Base-by-base conservation (phyloP, 176 grass and related monocot genomes). In the Oryza coarctata region DNA sequence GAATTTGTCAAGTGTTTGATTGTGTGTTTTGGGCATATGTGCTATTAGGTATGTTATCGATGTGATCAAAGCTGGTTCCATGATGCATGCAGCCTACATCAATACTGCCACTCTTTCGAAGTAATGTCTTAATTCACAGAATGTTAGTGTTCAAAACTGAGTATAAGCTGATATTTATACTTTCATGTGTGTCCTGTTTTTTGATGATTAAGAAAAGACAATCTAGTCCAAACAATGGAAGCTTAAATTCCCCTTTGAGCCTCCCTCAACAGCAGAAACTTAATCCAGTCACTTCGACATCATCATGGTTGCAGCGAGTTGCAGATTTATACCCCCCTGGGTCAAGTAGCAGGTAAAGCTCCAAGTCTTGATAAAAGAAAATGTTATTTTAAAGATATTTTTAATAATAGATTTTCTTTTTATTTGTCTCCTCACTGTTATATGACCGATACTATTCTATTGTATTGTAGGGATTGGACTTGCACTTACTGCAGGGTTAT, bases 161-260 rank as follows among this genome's bases (percentile, higher is more conserved):
- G 8, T 75, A 71, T 78, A 76, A 28, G 28, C 72, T 87, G 35
- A 66, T 89, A 82, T 79, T 82, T 76, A 84, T 94, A 45, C 49
- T 92, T 81, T 78, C 27, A 85, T 89, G 61, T 90, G 20, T 81
- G 10, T 80, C 62, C 67, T 84, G 65, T 86, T 91, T 91, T 98
- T 98, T 91, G 87, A 95, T 88, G 92, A 89, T 94, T 92, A 98
- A 95, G 95, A 93, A 93, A 98, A 98, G 95, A 83, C 95, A 98
- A 71, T 95, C 93, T 41, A 94, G 83, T 86, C 89, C 90, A 93
- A 89, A 83, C 86, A 86, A 94, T 77, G 86, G 63, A 77, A 91
- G 75, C 62, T 86, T 82, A 73, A 81, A 70, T 86, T 73, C 72
- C 44, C 65, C 77, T 1, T 75, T 80, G 32, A 84, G 28, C 82